Evolutionary conservation across 1,139 yeast species (phyloP), one percentile per base, ranked within the genome.

Genomic region (Saccharomycopsis crataegensis): DNA sequence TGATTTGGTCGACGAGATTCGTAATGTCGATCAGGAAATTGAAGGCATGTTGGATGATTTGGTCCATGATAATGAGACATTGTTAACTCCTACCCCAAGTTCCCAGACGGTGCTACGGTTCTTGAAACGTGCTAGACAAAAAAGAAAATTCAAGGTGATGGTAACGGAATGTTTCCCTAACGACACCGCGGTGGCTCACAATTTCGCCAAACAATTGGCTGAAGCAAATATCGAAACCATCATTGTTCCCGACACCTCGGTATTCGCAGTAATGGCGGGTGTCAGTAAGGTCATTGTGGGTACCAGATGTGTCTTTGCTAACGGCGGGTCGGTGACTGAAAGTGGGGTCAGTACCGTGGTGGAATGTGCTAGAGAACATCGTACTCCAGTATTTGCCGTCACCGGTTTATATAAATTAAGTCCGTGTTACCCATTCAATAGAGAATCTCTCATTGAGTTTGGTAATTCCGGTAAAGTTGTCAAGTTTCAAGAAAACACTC

Each of bases 251-350:
- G 99, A 94, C 65, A 79, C 95, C 3, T 86, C 96, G 33, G 90
- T 86, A 0, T 89, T 86, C 68, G 98, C 99, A 0, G 87, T 94
- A 50, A 94, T 94, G 99, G 86, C 97, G 49, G 76, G 97, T 59
- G 99, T 94, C 2, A 97, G 98, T 49, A 94, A 94, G 67, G 99
- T 94, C 33, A 81, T 93, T 58, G 80, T 94, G 58, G 97, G 98
- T 28, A 84, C 98, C 1, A 80, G 88, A 60, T 82, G 96, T 0
- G 97, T 94, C 8, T 86, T 89, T 67, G 96, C 96, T 54, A 93
- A 94, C 65, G 99, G 99, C 56, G 98, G 99, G 8, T 85, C 96
- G 60, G 79, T 90, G 56, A 82, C 96, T 1, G 80, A 86, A 28
- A 82, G 96, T 0, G 99, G 99, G 49, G 96, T 88, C 38, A 89